Percentiles rank a stretch among this genome's conserved stretches.
Evolutionary conservation across 2,329 filamentous ascomycete genomes (phyloP).

Genomic region (Blumeriella jaapii): DNA sequence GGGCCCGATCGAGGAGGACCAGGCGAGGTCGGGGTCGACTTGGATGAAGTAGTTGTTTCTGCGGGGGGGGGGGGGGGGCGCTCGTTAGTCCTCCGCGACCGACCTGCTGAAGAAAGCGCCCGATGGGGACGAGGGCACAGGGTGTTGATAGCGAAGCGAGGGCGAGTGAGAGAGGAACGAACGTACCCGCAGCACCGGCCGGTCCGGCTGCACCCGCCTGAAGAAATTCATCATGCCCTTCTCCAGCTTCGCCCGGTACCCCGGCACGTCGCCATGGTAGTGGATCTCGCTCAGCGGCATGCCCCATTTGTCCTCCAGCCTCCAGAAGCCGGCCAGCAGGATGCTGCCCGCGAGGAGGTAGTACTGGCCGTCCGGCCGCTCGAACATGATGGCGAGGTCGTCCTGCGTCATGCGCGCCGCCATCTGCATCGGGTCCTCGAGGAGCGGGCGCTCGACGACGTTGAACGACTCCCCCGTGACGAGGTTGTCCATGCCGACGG

Average conservation of each 20-base stretch:
- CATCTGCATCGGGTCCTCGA: slow-evolving; percentile 70
- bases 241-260: slow-evolving; percentile 59
- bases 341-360: slow-evolving; percentile 69
- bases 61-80: too few relatives aligned
- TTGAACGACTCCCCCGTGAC: slow-evolving; percentile 64
- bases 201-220: slow-evolving; percentile 54
- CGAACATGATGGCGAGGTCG: slow-evolving; percentile 75
- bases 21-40: slow-evolving; percentile 66
- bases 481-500: slow-evolving; percentile 56
- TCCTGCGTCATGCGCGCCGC: slow-evolving; percentile 66
- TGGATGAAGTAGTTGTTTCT: slow-evolving; percentile 87
- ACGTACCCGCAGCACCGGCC: slow-evolving; percentile 39
- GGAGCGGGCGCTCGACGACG: slow-evolving; percentile 48
- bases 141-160: neutral
- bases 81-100: slow-evolving; percentile 10
- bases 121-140: neutral
- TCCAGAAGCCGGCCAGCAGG: slow-evolving; percentile 73
- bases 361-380: slow-evolving; percentile 64
- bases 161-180: slow-evolving; percentile 10
- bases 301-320: slow-evolving; percentile 66
- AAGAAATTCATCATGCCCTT: slow-evolving; percentile 78
- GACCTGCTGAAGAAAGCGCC: neutral
- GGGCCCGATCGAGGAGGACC: slow-evolving; percentile 63
- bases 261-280: slow-evolving; percentile 63
- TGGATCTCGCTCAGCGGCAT: slow-evolving; percentile 75